A percentile compares a stretch with the other conserved stretches of the same genome.
Evolutionary conservation across 129 eudicot species (phyloP).

Genomic region (Chrysanthemum seticuspe): DNA sequence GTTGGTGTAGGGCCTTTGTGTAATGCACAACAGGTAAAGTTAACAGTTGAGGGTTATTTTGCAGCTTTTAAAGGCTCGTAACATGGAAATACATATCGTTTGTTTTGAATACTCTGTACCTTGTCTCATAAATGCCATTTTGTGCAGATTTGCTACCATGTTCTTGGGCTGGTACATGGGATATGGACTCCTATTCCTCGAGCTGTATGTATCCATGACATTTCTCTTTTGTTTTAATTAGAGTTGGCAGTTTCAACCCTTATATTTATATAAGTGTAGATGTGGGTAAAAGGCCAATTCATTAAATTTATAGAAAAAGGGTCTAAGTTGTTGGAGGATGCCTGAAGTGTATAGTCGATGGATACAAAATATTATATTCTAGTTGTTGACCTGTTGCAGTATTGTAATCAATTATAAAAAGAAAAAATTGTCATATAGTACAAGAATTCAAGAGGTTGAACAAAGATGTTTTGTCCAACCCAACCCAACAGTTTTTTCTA

Average conservation of each 20-base stretch:
- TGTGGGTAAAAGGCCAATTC: neutral
- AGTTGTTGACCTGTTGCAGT: neutral
- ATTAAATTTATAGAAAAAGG: neutral
- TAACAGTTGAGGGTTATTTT: conserved; percentile 12
- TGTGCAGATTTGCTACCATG: conserved; percentile 56
- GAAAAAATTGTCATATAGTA: too few relatives aligned
- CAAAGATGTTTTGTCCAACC: too few relatives aligned
- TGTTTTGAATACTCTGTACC: neutral
- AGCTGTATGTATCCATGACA: conserved; percentile 54
- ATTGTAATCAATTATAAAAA: too few relatives aligned
- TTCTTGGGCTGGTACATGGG: conserved; percentile 45
- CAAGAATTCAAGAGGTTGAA: too few relatives aligned
- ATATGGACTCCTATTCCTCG: conserved; percentile 95
- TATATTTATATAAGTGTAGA: conserved; percentile 1
- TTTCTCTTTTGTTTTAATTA: conserved; percentile 10
- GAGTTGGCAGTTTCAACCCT: conserved; percentile 5
- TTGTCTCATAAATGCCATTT: conserved; percentile 19
- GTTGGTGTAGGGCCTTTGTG: conserved; percentile 44
- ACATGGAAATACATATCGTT: neutral
- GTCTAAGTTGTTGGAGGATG: neutral
- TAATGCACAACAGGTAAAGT: conserved; percentile 51
- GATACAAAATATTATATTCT: neutral
- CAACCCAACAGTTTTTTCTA: too few relatives aligned
- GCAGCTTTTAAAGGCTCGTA: conserved; percentile 4
- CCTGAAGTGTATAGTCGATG: neutral